Evolutionary conservation across 345 rosid species (phyloP).

Genomic region (Eucalyptus grandis): DNA sequence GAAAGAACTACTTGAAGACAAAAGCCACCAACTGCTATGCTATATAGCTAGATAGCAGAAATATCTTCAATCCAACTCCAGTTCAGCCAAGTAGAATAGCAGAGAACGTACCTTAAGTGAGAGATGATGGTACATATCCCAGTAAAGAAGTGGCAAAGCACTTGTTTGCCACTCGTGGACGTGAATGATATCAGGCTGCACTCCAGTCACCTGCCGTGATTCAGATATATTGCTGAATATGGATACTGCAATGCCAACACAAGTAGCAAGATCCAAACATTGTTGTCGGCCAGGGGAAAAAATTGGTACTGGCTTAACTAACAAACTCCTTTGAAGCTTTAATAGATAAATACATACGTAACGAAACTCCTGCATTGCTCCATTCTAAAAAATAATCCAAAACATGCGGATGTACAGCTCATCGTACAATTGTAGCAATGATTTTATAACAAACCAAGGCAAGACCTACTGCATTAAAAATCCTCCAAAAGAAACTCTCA

Average conservation of each 20-base stretch:
- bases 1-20: not conserved
- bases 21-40: not conserved
- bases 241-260: not conserved
- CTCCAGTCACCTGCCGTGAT: conserved; percentile 26
- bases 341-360: not conserved
- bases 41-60: not conserved
- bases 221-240: not conserved
- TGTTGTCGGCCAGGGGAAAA: not conserved
- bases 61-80: not conserved
- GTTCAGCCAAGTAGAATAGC: not conserved
- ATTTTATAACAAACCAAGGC: not conserved
- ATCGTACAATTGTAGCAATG: not conserved
- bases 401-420: not conserved
- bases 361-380: not conserved
- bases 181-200: conserved; percentile 48
- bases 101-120: conserved; percentile 26
- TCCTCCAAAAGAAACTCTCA: not conserved
- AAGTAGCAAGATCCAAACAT: not conserved
- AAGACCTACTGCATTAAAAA: not conserved
- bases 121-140: conserved; percentile 46
- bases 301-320: not conserved
- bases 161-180: conserved; percentile 58
- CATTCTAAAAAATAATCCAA: not conserved
- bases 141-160: conserved; percentile 43
- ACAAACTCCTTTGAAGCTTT: not conserved